Conservation (phyloP, 2,329 filamentous ascomycete genomes). For the Penicillium sp. region DNA sequence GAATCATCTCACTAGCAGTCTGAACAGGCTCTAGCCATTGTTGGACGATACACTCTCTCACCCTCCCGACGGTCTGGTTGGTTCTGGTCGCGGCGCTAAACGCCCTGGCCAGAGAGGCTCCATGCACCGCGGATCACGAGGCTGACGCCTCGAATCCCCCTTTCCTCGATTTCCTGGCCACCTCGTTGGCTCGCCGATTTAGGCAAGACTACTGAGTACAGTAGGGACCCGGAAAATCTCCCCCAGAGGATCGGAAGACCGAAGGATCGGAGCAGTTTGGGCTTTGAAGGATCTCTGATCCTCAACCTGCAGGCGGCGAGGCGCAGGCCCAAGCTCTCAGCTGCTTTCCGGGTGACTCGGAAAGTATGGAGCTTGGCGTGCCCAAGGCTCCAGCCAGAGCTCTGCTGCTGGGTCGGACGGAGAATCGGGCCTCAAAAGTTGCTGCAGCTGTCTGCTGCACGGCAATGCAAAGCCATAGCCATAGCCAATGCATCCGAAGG, state of each 20-base stretch:
- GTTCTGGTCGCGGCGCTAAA: conserved; percentile 25
- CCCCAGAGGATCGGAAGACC: neutral
- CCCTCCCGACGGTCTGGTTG: conserved; percentile 18
- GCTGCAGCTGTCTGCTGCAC: neutral
- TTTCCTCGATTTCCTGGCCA: neutral
- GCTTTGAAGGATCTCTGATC: conserved; percentile 2
- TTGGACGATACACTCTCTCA: conserved; percentile 12
- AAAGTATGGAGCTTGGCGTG: neutral
- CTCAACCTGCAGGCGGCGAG: neutral
- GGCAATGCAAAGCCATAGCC: neutral
- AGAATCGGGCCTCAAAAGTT: neutral
- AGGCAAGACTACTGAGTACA: neutral
- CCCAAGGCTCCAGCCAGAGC: neutral
- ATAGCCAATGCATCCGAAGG: neutral
- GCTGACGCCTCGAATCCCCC: neutral
- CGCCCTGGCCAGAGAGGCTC: conserved; percentile 21
- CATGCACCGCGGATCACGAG: conserved; percentile 28
- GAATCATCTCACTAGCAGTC: neutral
- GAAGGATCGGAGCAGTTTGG: neutral
- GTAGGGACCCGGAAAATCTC: neutral
- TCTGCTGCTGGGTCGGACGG: neutral
- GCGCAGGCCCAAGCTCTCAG: neutral
- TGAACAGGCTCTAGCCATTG: conserved; percentile 12
- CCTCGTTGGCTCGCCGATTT: neutral
- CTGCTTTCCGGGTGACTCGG: neutral